Conservation (phyloP, 495 filamentous ascomycete genomes). For the Ramalina intermedia region DNA sequence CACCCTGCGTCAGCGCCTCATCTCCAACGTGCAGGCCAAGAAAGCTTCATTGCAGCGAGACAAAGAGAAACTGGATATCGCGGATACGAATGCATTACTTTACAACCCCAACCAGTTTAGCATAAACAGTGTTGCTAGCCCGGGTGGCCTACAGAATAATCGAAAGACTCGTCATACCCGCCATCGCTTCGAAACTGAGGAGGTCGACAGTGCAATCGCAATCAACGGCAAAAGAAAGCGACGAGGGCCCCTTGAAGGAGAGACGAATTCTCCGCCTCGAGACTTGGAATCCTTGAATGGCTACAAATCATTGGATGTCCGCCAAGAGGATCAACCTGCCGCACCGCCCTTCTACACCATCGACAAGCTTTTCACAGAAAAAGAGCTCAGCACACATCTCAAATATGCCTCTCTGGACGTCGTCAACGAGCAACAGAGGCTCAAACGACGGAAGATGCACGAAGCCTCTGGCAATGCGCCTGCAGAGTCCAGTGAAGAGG, state of each 20-base stretch:
- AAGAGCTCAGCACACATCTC: slow-evolving; percentile 66
- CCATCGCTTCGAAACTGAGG: slow-evolving; percentile 66
- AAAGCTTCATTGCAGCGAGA: slow-evolving; percentile 66
- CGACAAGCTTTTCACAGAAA: slow-evolving; percentile 85
- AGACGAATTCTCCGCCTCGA: slow-evolving; percentile 52
- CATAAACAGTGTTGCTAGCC: slow-evolving; percentile 63
- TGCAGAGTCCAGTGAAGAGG: slow-evolving; percentile 31
- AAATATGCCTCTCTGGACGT: slow-evolving; percentile 57
- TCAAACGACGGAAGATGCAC: slow-evolving; percentile 30
- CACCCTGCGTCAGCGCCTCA: slow-evolving; percentile 73
- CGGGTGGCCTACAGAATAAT: slow-evolving; percentile 65
- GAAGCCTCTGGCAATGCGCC: slow-evolving; percentile 27
- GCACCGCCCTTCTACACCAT: slow-evolving; percentile 53
- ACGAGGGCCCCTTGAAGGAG: slow-evolving; percentile 48
- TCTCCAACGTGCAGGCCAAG: slow-evolving; percentile 60
- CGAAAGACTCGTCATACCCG: slow-evolving; percentile 74
- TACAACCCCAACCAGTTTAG: slow-evolving; percentile 88
- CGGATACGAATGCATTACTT: slow-evolving; percentile 74
- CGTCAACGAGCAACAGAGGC: slow-evolving; percentile 33
- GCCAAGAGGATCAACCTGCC: slow-evolving; percentile 25
- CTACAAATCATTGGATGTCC: slow-evolving; percentile 15
- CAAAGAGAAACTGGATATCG: slow-evolving; percentile 78
- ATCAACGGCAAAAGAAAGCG: slow-evolving; percentile 63
- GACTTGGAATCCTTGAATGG: slow-evolving; percentile 16
- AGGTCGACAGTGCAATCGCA: slow-evolving; percentile 48